Base-by-base conservation (phyloP, 768 basidiomycete species). In the Boletellus ananas region DNA sequence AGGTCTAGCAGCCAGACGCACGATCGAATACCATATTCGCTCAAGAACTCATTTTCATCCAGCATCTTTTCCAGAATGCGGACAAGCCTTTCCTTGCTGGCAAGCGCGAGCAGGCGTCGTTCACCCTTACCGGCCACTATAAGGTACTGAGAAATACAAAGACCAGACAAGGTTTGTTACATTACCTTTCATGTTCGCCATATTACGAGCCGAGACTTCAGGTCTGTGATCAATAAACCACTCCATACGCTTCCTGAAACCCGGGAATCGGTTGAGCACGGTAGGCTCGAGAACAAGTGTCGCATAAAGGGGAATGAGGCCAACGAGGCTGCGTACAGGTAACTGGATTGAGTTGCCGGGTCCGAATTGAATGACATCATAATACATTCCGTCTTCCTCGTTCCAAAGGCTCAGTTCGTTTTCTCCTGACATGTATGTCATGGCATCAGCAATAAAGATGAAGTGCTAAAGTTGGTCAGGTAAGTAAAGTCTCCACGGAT, bases 161-260 rank as follows among this genome's bases (percentile, higher is more conserved):
- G 17, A 44, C 12, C 25, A 18, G 43, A 48, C 25, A 21, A 48
- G 34, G 14, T 23, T 7, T 18, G 16, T 36, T 23, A 33, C 60
- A 66, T 40, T 53, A 90, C 90, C 83, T 70, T 85, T 87, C 82
- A 98, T 94, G 68, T 95, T 96, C 6, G 96, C 94, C 78, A 98
- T 92, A 68, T 96, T 99, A 57, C 96, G 77, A 43, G 78, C 79
- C 12, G 93, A 87, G 36, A 97, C 80, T 49, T 85, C 90, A 0
- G 86, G 84, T n/a, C 94, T 74, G 69, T 98, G 89, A 61, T 96
- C 84, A 45, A 97, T 81, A 73, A 98, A 99, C 96, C 96, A 98
- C 52, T 99, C 92, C 81, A 99, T 82, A 34, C 96, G 82, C 72
- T 97, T 98, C 75, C 92, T 97, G 79, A 99, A 99, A 1, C 96